phyloP scores from a whole-genome alignment of 1,284 basidiomycete genomes.

The Ustilago sp. region DNA sequence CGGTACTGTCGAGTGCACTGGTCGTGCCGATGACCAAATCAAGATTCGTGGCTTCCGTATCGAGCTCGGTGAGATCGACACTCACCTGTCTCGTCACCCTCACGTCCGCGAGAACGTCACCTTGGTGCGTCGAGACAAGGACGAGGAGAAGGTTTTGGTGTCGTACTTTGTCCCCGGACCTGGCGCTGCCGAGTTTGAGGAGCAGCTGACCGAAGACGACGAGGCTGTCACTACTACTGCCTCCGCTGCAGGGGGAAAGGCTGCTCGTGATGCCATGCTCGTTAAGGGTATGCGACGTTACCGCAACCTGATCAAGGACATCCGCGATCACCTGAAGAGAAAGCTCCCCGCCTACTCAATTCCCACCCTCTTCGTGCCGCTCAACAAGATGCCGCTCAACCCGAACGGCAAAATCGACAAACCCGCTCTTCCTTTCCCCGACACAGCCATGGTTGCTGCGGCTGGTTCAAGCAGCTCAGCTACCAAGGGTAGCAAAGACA shows the following conservation, averaged over 20 bases:
- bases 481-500: slow-evolving; percentile 24
- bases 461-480: slow-evolving; percentile 22
- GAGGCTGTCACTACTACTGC: slow-evolving; percentile 68
- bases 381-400: slow-evolving; percentile 95
- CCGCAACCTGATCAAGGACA: slow-evolving; percentile 84
- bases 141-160: slow-evolving; percentile 98
- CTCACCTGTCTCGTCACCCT: slow-evolving; percentile 91
- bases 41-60: slow-evolving; percentile 99
- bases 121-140: slow-evolving; percentile 94
- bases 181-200: slow-evolving; percentile 77
- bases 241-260: slow-evolving; percentile 35
- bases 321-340: slow-evolving; percentile 95
- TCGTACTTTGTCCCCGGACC: slow-evolving; percentile 96
- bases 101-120: slow-evolving; percentile 97
- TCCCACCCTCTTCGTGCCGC: slow-evolving; percentile 78
- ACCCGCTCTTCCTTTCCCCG: slow-evolving; percentile 97
- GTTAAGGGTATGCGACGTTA: slow-evolving; percentile 64
- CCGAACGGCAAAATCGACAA: slow-evolving; percentile 99
- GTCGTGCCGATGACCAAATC: slow-evolving; percentile 97
- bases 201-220: slow-evolving; percentile 72
- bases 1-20: slow-evolving; percentile 95
- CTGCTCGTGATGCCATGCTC: slow-evolving; percentile 49
- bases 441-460: slow-evolving; percentile 80
- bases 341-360: slow-evolving; percentile 81
- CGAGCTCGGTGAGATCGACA: slow-evolving; percentile 98